Conservation (phyloP, 371 early-diverging fungal species). For the Mortierella sp. region DNA sequence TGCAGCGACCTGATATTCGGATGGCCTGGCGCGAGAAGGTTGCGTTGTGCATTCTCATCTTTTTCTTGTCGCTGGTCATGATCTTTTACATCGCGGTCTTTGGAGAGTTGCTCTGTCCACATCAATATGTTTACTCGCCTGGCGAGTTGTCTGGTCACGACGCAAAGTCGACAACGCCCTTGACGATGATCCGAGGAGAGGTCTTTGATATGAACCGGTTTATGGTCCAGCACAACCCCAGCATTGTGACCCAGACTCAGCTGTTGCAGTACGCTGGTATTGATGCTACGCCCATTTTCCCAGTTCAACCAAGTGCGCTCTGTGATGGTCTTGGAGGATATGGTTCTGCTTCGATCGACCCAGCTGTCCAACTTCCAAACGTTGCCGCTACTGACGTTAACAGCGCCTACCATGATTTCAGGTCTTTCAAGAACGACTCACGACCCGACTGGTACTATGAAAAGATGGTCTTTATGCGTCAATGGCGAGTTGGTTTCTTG, state of each 20-base stretch:
- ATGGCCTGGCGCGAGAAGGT: constrained; percentile 98
- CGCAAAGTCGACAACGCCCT: constrained; percentile 61
- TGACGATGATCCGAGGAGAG: constrained; percentile 80
- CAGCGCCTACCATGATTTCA: constrained; percentile 68
- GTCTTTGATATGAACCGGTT: constrained; percentile 77
- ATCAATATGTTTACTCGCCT: constrained; percentile 74
- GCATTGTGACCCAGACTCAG: constrained; percentile 64
- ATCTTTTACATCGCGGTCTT: constrained; percentile 93
- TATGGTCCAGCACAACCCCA: constrained; percentile 57
- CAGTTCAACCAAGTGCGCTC: constrained; percentile 75
- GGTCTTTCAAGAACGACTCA: constrained; percentile 58
- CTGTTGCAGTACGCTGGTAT: constrained; percentile 70
- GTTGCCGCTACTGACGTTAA: constrained; percentile 54
- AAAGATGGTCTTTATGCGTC: constrained; percentile 71
- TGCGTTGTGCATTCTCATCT: constrained; percentile 89
- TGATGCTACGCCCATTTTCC: constrained; percentile 78
- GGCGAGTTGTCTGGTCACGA: constrained; percentile 64
- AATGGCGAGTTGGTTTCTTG: constrained; percentile 77
- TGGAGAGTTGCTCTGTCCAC: constrained; percentile 90
- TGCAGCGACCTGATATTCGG: constrained; percentile 86
- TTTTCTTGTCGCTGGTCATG: constrained; percentile 81
- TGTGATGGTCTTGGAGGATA: constrained; percentile 63
- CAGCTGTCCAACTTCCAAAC: constrained; percentile 59
- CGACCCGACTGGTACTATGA: constrained; percentile 74
- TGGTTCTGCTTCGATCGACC: constrained; percentile 56